Evolutionary conservation across 2,329 filamentous ascomycete genomes (phyloP), one percentile per base, ranked within the genome.

Genomic region (Huntiella savannae): DNA sequence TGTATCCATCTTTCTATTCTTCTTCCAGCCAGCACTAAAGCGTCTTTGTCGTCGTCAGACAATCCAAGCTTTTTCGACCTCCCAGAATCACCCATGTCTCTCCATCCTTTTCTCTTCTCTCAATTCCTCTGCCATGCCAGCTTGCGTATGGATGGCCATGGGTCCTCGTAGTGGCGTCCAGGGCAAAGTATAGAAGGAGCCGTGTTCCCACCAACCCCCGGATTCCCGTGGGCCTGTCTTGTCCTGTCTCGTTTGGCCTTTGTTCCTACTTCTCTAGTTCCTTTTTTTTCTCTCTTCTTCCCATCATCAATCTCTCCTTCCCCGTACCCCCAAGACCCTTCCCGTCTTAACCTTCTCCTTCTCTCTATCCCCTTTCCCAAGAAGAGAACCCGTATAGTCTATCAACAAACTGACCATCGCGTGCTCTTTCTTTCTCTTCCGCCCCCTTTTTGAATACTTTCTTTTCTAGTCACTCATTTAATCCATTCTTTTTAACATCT

Each of bases 161-260:
- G 22, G 22, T 28, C 22, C 22, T 10, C 16, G 35, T 15, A 38
- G 35, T 15, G 35, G 16, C 35, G 35, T 15, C 13, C 4, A 38
- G 16, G 16, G 35, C 35, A 38, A 38, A 38, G 35, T 38, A 38
- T 15, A 38, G 35, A 41, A 41, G 33, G 17, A 32, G 22, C 40
- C 40, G 22, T 28, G 22, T 28, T 28, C 22, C 22, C 22, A 28
- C 22, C 22, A 28, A 28, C 22, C 22, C 22, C 22, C 22, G 22
- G 22, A 28, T 28, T 28, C 22, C 22, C 22, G 22, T 28, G 22
- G 22, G 22, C 22, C 22, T 28, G 22, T 28, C 42, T 41, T 45
- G 37, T 45, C 34, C 34, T 38, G 41, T 19, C 42, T 46, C 12
- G 47, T n/a, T 11, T 46, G 36, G 16, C 22, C 32, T 28, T 46